Evolutionary conservation across 495 filamentous ascomycete genomes (phyloP).

Genomic region (Penicillium samsonianum): DNA sequence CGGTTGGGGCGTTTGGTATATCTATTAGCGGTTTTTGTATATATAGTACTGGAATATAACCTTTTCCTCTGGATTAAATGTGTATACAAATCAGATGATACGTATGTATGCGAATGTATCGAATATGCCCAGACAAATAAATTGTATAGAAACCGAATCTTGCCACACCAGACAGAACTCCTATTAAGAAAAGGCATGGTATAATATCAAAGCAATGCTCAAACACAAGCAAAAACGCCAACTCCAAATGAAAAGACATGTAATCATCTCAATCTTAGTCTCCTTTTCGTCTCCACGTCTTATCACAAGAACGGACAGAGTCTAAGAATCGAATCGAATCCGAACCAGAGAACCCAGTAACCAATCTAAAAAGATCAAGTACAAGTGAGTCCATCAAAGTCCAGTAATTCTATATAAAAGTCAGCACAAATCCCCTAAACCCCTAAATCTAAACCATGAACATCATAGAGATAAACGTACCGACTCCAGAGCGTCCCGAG

Average conservation of each 20-base stretch:
- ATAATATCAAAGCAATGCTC: neutral
- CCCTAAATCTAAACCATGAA: neutral
- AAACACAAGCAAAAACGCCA: neutral
- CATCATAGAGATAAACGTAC: constrained; percentile 9
- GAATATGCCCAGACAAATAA: too few relatives aligned
- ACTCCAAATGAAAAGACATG: neutral
- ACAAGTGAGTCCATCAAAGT: neutral
- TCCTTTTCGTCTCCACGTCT: neutral
- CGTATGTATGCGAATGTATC: too few relatives aligned
- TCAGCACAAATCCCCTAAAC: constrained; percentile 6
- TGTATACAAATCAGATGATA: too few relatives aligned
- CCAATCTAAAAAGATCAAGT: constrained; percentile 1
- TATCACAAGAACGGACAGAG: neutral
- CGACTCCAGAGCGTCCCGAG: constrained; percentile 21
- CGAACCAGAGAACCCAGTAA: neutral
- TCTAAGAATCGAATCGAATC: neutral
- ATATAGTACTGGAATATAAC: constrained; percentile 1
- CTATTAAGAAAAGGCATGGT: neutral
- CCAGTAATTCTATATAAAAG: constrained; percentile 14
- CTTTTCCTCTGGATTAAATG: neutral
- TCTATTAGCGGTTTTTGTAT: constrained; percentile 20
- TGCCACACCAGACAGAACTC: constrained; percentile 1
- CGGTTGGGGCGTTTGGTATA: constrained; percentile 16
- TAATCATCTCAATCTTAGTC: neutral
- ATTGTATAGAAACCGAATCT: neutral